phyloP scores from a whole-genome alignment of 23 red algal species.

The Gracilaria gracilis region DNA sequence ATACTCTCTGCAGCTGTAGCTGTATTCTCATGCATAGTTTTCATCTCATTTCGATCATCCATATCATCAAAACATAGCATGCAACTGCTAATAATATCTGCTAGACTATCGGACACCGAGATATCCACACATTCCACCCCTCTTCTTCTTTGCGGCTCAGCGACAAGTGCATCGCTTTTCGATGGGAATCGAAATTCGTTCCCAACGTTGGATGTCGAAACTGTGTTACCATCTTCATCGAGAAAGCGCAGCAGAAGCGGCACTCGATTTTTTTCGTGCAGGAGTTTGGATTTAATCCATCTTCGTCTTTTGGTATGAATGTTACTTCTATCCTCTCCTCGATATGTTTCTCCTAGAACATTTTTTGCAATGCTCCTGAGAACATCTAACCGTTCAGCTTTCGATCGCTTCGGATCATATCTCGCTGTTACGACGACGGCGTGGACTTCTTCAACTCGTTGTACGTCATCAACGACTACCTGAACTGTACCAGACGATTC shows the following conservation, averaged over 20 bases:
- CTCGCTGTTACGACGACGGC: conserved; percentile 49
- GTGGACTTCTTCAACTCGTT: conserved; percentile 41
- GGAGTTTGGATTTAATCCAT: conserved; percentile 32
- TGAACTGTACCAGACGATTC: conserved; percentile 71
- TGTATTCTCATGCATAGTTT: too few species aligned
- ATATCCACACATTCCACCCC: conserved; percentile 25
- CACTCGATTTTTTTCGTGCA: conserved; percentile 49
- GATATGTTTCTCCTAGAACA: conserved; percentile 1
- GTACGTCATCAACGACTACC: conserved; percentile 79
- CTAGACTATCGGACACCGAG: background rate
- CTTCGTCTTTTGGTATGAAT: background rate
- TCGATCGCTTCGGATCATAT: conserved; percentile 39
- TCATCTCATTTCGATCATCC: background rate
- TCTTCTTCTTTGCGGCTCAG: conserved; percentile 30
- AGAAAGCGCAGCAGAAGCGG: conserved; percentile 48
- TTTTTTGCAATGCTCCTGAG: conserved; percentile 23
- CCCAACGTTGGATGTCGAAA: conserved; percentile 18
- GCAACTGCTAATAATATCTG: background rate
- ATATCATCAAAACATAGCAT: conserved; percentile 2
- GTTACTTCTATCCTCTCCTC: background rate
- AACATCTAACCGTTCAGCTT: conserved; percentile 4
- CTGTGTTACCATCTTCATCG: conserved; percentile 38
- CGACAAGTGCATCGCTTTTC: conserved; percentile 19
- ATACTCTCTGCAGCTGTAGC: too few species aligned
- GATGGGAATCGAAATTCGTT: conserved; percentile 51